Evolutionary conservation across 2,329 filamentous ascomycete genomes (phyloP), one percentile per base, ranked within the genome.

Genomic region (Sporothrix dimorphospora): DNA sequence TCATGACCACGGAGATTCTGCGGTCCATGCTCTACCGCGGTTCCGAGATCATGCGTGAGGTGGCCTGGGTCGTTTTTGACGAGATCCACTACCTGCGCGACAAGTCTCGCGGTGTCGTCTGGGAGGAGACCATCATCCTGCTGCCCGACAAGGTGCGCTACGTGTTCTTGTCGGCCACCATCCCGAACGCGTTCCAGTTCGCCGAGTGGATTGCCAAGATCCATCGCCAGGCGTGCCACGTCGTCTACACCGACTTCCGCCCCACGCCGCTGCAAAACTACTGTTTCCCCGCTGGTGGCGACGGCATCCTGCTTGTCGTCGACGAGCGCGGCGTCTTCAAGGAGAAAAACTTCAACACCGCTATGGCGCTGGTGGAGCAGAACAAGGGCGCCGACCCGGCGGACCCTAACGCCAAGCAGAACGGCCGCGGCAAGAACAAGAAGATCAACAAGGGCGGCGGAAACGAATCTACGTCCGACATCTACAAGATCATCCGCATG

Each of bases 1-100:
- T 99, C 78, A 99, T 99, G 96, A 99, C 96, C 0, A 99, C 96
- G 0, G 96, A 99, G 84, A 99, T 99, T 94, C 82, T 99, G 79
- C 92, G 96, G 66, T 98, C 95, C 21, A 99, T 99, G 96, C 81
- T 99, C 82, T 99, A 99, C 82, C 89, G 96, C 76, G 96, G 96
- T 73, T 98, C 96, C 0, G 96, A 99, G 83, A 98, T 99, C 76
- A 99, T 99, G 95, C 94, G 96, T 76, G 96, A 99, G 84, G 97
- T 99, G 1, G 94, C 92, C 16, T 99, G 96, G 96, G 97, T 99
- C 1, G 86, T 99, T 1, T 99, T 99, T 77, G 96, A 99, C 82
- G 96, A 99, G 82, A 97, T 99, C 74, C 96, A 99, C 82, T 99
- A 99, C 82, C 91, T 99, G 90, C 90, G 96, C 78, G 96, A 99